Evolutionary conservation across 2,329 filamentous ascomycete species (phyloP).

Genomic region (Pseudogymnoascus verrucosus): DNA sequence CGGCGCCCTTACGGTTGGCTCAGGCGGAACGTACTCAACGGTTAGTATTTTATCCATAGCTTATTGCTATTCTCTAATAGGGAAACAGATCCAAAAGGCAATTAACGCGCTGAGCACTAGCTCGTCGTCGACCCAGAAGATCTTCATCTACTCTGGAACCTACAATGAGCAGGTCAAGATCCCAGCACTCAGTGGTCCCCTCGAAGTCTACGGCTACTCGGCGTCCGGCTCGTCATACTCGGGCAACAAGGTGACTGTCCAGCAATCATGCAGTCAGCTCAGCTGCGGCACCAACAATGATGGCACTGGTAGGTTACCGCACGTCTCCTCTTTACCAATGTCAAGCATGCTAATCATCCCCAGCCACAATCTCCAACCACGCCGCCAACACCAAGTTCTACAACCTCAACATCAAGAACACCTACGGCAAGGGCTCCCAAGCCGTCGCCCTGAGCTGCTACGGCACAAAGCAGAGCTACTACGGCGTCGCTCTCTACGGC

Average conservation of each 20-base stretch:
- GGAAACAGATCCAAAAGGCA: conserved; percentile 36
- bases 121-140: conserved; percentile 38
- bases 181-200: conserved; percentile 34
- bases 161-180: conserved; percentile 52
- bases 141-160: conserved; percentile 49
- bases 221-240: conserved; percentile 37
- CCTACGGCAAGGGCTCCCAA: conserved; percentile 41
- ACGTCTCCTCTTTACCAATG: neutral
- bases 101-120: conserved; percentile 42
- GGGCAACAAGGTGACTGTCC: conserved; percentile 42
- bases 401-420: conserved; percentile 51
- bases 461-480: conserved; percentile 46
- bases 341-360: conserved; percentile 7
- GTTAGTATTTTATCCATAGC: conserved; percentile 18
- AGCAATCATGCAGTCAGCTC: conserved; percentile 34
- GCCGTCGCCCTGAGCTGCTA: conserved; percentile 46
- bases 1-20: conserved; percentile 39
- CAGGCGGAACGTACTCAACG: conserved; percentile 36
- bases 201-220: conserved; percentile 50
- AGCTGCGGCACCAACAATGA: conserved; percentile 34
- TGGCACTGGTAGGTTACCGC: conserved; percentile 19
- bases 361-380: conserved; percentile 24
- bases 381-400: conserved; percentile 46
- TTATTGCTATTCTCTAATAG: neutral
- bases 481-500: conserved; percentile 46